Base-by-base conservation (phyloP, 2,329 filamentous ascomycete genomes). In the Neocatenulostroma microsporum region DNA sequence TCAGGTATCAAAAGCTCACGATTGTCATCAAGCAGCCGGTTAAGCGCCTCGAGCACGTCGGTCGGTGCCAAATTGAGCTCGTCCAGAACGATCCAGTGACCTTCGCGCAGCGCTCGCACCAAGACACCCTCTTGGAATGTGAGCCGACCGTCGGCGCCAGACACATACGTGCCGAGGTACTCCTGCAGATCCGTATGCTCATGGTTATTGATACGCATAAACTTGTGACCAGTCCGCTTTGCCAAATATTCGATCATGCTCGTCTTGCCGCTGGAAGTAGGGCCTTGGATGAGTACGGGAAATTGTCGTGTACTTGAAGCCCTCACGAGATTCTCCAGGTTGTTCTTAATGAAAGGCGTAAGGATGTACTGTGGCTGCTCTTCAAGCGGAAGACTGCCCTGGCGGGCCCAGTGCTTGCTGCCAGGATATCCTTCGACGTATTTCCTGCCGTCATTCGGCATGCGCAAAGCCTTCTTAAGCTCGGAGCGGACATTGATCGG, bases 161-260 rank as follows among this genome's bases (percentile, higher is more conserved):
- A 95, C 1, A 94, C 70, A 50, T 98, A 99, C 0, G 87, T 94
- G 13, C 91, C 91, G 5, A 99, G 68, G 54, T 99, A 99, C 57
- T 99, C 93, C 61, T 98, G 91, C 24, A 99, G 68, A 60, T 99
- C 91, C 0, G 91, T 98, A 55, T 98, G 91, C 57, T 99, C 93
- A 62, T 99, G 91, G 50, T 99, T 99, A 65, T 99, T 99, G 69
- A 99, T 98, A 42, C 91, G 79, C 28, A 98, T 87, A 56, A 96
- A 98, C 55, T 84, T 91, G 58, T 99, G 94, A 3, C 93, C 91
- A 20, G 87, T 96, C 37, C 84, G 82, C 54, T 94, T 91, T 12
- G 93, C 89, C 24, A 99, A 73, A 57, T 94, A 95, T 62, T 96
- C 89, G 27, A 98, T 94, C 91, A 99, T 98, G 62, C 89, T 96